Base-by-base conservation (phyloP, 306 rosid species). In the Luffa aegyptiaca region DNA sequence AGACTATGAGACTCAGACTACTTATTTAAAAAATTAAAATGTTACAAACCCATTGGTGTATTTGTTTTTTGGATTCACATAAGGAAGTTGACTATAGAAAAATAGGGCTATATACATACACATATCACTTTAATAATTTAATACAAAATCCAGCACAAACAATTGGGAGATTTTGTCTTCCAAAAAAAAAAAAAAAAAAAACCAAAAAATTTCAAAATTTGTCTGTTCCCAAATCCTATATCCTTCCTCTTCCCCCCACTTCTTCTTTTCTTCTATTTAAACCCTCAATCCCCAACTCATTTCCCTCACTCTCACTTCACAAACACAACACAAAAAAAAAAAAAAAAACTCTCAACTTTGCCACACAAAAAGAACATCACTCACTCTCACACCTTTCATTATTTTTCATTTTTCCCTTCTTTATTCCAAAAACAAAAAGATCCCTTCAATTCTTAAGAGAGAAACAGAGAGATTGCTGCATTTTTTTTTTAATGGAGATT, bases 401-500 rank as follows among this genome's bases (percentile, higher is more conserved):
- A 1, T 4, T 1, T 36, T 11, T n/a, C 17, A 45, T 10, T 35
- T 37, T 10, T 16, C 17, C 13, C 31, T 6, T 53, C 5, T 39
- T 7, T 18, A 5, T 3, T 55, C 59, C 10, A 2, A 4, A 3
- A 39, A 39, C 2, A 39, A 17, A 16, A 55, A 37, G 18, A 39
- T 4, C 63, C 79, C 62, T n/a, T n/a, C 6, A 41, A 75, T 58
- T 58, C 53, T 21, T 14, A 57, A 56, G 57, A 53, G 53, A 49
- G 81, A 65, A 48, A 81, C 63, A 75, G 78, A 75, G 79, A 52
- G 21, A 49, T 36, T 52, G 63, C 33, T 52, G 31, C 63, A 52
- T 35, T 35, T 82, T 66, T 68, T 31, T 82, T 79, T 76, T 64
- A 79, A 93, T 93, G 98, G 98, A 93, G 83, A 84, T 76, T 14